Evolutionary conservation across 768 basidiomycete genomes (phyloP).

Genomic region (Kwoniella pini): DNA sequence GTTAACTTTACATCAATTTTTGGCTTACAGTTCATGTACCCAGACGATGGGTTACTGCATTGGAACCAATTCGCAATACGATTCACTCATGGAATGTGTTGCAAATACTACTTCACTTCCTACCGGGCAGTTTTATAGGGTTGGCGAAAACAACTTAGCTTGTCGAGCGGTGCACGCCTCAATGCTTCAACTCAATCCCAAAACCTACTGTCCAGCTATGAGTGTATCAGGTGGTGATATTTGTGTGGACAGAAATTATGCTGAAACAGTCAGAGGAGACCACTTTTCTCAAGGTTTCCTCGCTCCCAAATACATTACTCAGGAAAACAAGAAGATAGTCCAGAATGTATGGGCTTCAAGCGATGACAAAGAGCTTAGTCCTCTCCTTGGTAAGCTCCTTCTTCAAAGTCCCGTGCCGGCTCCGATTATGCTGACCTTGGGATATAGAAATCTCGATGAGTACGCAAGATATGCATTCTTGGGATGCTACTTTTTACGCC

Average conservation of each 20-base stretch:
- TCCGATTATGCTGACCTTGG: background rate
- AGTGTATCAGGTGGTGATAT: constrained; percentile 32
- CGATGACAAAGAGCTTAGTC: constrained; percentile 14
- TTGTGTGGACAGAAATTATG: constrained; percentile 34
- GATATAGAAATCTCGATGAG: constrained; percentile 33
- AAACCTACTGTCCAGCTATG: constrained; percentile 30
- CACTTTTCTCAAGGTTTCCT: constrained; percentile 32
- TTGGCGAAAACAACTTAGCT: constrained; percentile 32
- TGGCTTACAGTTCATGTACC: constrained; percentile 22
- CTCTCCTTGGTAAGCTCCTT: constrained; percentile 25
- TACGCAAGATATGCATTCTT: constrained; percentile 26
- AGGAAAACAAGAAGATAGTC: constrained; percentile 29
- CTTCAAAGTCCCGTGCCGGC: too few relatives aligned
- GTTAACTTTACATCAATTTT: constrained; percentile 26
- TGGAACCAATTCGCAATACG: constrained; percentile 28
- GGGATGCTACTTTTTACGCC: constrained; percentile 38
- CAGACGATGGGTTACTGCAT: constrained; percentile 22
- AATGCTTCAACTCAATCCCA: constrained; percentile 28
- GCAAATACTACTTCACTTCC: background rate
- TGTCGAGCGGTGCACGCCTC: constrained; percentile 30
- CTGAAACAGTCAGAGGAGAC: constrained; percentile 18
- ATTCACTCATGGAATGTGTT: background rate
- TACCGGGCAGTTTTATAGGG: constrained; percentile 13
- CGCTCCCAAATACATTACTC: constrained; percentile 35
- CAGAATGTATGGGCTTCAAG: constrained; percentile 16